phyloP scores from a whole-genome alignment of 192 early-diverging fungal genomes.

The Backusella mclennaniae region DNA sequence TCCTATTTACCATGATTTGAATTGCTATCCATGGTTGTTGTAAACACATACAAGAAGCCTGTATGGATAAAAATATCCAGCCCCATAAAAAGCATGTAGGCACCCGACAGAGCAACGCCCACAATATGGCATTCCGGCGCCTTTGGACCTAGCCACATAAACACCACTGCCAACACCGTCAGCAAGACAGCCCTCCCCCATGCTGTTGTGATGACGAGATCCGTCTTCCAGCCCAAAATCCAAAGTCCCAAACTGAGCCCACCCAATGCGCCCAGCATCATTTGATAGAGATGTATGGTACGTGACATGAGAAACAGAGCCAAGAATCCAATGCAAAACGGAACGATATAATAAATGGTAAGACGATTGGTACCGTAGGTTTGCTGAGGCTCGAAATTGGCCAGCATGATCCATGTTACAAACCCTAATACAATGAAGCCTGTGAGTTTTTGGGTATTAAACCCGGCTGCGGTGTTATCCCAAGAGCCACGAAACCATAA shows the following conservation, averaged over 20 bases:
- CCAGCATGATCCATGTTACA: conserved; percentile 37
- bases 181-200: conserved; percentile 40
- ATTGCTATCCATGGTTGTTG: conserved; percentile 18
- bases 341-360: conserved; percentile 38
- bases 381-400: conserved; percentile 40
- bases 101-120: conserved; percentile 32
- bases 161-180: conserved; percentile 27
- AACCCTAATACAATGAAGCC: conserved; percentile 41
- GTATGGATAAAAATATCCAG: conserved; percentile 42
- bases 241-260: conserved; percentile 39
- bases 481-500: conserved; percentile 31
- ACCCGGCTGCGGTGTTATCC: background rate
- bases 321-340: conserved; percentile 32
- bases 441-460: conserved; percentile 25
- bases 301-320: conserved; percentile 34
- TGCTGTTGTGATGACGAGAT: conserved; percentile 27
- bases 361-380: conserved; percentile 22
- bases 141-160: conserved; percentile 16
- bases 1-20: conserved; percentile 3
- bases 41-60: conserved; percentile 34
- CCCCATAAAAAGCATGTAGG: conserved; percentile 40
- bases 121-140: conserved; percentile 20
- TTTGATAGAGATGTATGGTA: conserved; percentile 36
- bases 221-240: conserved; percentile 43
- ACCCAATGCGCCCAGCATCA: conserved; percentile 37